Base-by-base conservation (phyloP, 768 basidiomycete species). In the Sutorius australiensis region DNA sequence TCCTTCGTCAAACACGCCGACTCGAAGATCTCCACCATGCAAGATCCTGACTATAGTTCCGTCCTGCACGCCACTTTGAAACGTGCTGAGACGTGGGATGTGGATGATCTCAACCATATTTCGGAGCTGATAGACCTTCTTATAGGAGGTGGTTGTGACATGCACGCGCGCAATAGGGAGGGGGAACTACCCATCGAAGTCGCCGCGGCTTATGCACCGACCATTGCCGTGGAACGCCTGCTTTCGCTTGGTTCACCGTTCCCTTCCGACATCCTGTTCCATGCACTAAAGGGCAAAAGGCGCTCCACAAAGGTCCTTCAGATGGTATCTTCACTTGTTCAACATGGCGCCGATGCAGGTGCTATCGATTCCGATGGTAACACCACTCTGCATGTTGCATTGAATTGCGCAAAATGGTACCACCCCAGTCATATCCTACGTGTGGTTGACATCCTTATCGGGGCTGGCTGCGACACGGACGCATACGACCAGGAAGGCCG, bases 231-330 rank as follows among this genome's bases (percentile, higher is more conserved):
- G 31, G 31, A 46, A 32, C 46, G 13, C 3, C 16, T 51, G 28
- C 34, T 48, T n/a, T 48, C 50, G 32, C 38, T 0, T 0, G 2
- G 28, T 4, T 8, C 46, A 10, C 31, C 24, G 1, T n/a, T 49
- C 27, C 46, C 38, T 19, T n/a, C 9, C 2, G 10, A 50, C 13
- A 50, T 52, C 8, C 33, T 50, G 6, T 10, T 40, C 31, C 5
- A 6, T 19, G 3, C 32, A 2, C 12, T 48, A 2, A 0, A 3
- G n/a, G 2, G 1, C 36, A 3, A 0, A 37, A 1, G 10, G 6
- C 1, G 0, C 3, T 16, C 27, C n/a, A 0, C 2, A 16, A 0
- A 21, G 0, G 1, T 14, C 17, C 32, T 6, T 2, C 12, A 4
- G 33, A 27, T 47, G 42, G 30, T 50, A 11, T 27, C 42, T 14